Percentiles rank a stretch among this genome's conserved stretches.
Evolutionary conservation across 1,284 basidiomycete genomes (phyloP).

Genomic region (Cystobasidium sp.): DNA sequence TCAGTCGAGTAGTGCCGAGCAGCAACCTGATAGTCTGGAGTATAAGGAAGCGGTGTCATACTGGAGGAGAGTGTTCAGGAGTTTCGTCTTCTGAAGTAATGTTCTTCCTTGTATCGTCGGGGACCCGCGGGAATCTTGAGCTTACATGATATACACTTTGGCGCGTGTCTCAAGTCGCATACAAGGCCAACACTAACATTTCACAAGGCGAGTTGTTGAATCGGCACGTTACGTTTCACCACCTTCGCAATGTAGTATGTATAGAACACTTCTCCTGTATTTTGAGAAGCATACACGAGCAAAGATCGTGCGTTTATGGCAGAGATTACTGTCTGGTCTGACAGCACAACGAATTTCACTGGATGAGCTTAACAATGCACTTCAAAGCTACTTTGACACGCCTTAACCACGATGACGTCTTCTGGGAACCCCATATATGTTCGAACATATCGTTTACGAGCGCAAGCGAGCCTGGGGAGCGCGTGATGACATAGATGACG

Average conservation of each 20-base stretch:
- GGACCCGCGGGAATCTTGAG: too few relatives aligned
- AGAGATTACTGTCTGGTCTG: too few relatives aligned
- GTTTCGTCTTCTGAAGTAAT: conserved; percentile 5
- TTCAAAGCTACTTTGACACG: not conserved
- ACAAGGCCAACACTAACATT: too few relatives aligned
- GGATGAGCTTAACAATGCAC: conserved; percentile 7
- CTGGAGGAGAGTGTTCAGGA: conserved; percentile 34
- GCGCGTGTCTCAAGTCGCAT: too few relatives aligned
- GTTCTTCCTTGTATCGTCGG: not conserved
- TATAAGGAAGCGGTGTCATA: conserved; percentile 30
- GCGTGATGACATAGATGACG: not conserved
- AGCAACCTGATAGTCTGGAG: not conserved
- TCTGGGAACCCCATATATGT: conserved; percentile 1
- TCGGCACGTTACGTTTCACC: too few relatives aligned
- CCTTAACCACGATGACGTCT: not conserved
- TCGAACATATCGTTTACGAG: conserved; percentile 3
- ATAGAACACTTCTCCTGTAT: too few relatives aligned
- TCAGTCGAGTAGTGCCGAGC: not conserved
- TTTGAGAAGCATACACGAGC: too few relatives aligned
- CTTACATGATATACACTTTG: too few relatives aligned
- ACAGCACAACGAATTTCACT: too few relatives aligned
- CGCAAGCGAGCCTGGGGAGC: not conserved
- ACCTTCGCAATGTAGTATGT: too few relatives aligned
- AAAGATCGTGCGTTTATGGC: too few relatives aligned
- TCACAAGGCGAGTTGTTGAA: too few relatives aligned